Evolutionary conservation across 192 early-diverging fungal species (phyloP).

Genomic region (Coemansia sp.): DNA sequence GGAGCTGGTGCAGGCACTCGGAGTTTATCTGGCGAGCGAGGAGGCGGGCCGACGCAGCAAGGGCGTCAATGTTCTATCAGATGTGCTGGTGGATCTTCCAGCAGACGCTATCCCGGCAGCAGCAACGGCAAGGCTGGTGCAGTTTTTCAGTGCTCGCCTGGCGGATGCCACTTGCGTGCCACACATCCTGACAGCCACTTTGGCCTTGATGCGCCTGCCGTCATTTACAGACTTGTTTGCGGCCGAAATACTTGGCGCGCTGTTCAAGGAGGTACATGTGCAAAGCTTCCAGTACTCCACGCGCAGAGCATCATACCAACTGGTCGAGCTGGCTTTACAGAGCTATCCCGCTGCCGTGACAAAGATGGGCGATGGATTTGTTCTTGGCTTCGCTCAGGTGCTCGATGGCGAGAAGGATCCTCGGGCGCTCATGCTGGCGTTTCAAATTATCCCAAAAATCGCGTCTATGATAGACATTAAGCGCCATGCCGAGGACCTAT

Average conservation of each 20-base stretch:
- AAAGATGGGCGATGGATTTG: conserved; percentile 65
- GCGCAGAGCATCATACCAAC: conserved; percentile 66
- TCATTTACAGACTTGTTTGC: conserved; percentile 58
- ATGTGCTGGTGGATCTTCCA: conserved; percentile 53
- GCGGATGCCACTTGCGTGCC: conserved; percentile 71
- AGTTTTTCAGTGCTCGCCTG: conserved; percentile 72
- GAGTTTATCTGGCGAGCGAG: conserved; percentile 68
- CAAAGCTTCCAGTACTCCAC: conserved; percentile 87
- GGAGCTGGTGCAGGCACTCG: conserved; percentile 74
- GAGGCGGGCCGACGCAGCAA: conserved; percentile 83
- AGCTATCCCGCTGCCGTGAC: conserved; percentile 55
- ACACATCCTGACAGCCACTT: conserved; percentile 57
- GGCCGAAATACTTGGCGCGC: conserved; percentile 46
- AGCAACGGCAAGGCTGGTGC: conserved; percentile 54
- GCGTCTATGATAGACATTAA: conserved; percentile 73
- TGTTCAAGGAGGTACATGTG: conserved; percentile 83
- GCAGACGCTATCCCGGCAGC: conserved; percentile 25
- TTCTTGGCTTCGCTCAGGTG: conserved; percentile 76
- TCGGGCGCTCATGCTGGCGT: conserved; percentile 84
- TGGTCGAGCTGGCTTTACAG: conserved; percentile 68
- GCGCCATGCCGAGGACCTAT: conserved; percentile 81
- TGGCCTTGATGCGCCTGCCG: conserved; percentile 58
- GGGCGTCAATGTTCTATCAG: conserved; percentile 68
- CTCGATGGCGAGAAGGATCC: conserved; percentile 99
- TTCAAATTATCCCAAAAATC: conserved; percentile 70